Evolutionary conservation across 116 monocot species (phyloP).

Genomic region (Dioscorea cayenensis): DNA sequence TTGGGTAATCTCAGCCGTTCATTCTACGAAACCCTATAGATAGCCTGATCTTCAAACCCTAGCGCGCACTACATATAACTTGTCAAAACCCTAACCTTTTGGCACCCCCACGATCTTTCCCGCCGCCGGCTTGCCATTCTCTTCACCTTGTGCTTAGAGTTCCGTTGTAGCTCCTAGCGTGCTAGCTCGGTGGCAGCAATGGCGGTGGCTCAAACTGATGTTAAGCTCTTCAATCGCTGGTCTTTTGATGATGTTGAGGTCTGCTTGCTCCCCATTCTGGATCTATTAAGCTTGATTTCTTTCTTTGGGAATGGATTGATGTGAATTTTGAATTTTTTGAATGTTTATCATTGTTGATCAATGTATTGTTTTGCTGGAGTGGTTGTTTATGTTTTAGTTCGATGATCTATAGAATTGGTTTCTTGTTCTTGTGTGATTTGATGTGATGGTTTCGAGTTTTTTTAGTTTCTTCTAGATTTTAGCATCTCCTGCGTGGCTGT

Average conservation of each 20-base stretch:
- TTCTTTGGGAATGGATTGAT: not conserved
- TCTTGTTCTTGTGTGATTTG: too few species aligned
- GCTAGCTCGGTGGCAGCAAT: not conserved
- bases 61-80: too few species aligned
- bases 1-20: too few species aligned
- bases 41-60: too few species aligned
- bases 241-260: slow-evolving; percentile 60
- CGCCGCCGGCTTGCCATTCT: not conserved
- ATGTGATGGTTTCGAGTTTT: too few species aligned
- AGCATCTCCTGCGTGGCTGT: too few species aligned
- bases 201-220: slow-evolving; percentile 14
- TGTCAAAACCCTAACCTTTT: not conserved
- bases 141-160: not conserved
- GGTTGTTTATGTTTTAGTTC: not conserved
- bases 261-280: not conserved
- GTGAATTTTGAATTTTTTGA: not conserved
- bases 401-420: too few species aligned
- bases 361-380: not conserved
- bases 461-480: too few species aligned
- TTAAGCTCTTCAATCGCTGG: slow-evolving; percentile 74
- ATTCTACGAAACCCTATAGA: too few species aligned
- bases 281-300: too few species aligned
- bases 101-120: not conserved
- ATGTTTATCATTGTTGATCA: not conserved
- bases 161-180: not conserved